Evolutionary conservation across 345 rosid genomes (phyloP), one percentile per base, ranked within the genome.

Genomic region (Moringa oleifera): DNA sequence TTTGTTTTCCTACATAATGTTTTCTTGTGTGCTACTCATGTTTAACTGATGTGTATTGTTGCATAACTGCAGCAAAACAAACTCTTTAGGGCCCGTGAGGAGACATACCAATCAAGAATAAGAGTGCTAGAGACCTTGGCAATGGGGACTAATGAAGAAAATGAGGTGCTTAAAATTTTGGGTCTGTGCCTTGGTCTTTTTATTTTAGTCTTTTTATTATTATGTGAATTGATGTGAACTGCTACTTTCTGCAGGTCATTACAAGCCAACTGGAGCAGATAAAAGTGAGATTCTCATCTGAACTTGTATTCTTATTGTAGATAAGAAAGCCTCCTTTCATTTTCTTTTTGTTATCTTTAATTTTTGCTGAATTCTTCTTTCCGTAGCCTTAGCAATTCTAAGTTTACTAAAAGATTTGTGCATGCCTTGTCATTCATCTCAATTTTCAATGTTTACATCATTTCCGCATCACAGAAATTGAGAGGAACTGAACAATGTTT

Each of bases 91-190:
- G 81, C 71, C 64, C 87, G 85, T 55, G 86, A 86, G 52, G 95
- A 84, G 65, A 94, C 85, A 80, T 88, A 80, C 72, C 90, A 78
- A 64, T 81, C 89, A 62, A 87, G 79, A 76, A 75, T 86, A 51
- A 85, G 74, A 73, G 85, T 79, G 21, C 79, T 90, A 61, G 99
- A 90, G 73, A 82, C 96, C 71, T 80, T 94, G 57, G 85, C 77
- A 58, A 75, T 78, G 63, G 97, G 97, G 67, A 68, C 85, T 41
- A 68, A 80, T 52, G 83, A 82, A 73, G 99, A 94, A 77, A 81
- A 86, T 49, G 84, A 81, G 93, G 99, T 94, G 72, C 18, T 65
- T 61, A 41, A 18, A 18, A 61, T 65, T 46, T 62, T 28, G 37
- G 25, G 50, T 64, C 54, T 73, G 28, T 51, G 67, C 58, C 23